Evolutionary conservation across 495 filamentous ascomycete genomes (phyloP), one percentile per base, ranked within the genome.

Genomic region (Aspergillus bridgeri): DNA sequence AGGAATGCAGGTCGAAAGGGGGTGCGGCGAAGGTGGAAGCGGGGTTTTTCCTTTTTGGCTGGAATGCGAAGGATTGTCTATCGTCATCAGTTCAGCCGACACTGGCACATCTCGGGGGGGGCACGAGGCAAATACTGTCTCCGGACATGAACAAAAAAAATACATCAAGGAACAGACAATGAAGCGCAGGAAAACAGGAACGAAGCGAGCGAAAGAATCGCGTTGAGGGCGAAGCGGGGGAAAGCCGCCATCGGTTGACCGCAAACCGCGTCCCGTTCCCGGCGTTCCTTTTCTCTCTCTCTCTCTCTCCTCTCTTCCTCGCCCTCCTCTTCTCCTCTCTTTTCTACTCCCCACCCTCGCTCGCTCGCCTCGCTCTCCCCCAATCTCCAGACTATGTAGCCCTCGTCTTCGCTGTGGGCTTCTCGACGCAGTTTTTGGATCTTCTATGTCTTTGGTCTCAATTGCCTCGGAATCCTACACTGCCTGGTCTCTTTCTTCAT

Each of bases 301-400:
- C 7, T 38, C 33, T 5, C 29, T 38, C 33, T 13, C 33, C 7
- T 38, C 33, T 5, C 29, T 38, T 13, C 3, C 33, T 38, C 33
- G 33, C 27, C 11, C 27, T 69, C 65, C 60, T 70, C 64, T 62
- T 56, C 38, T 45, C 58, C 53, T 54, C 50, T 42, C 47, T 59
- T 53, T 53, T 56, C 69, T 70, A 48, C 61, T 62, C 56, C 56
- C 49, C 57, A 56, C 59, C 63, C 46, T 44, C 49, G 64, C 65
- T 62, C 64, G 61, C 63, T 64, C 60, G 61, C 62, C 64, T 68
- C 61, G 64, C 61, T 62, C 65, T 63, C 66, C 68, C 60, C 69
- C 70, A 66, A 62, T 60, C 64, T 64, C 62, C 70, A 63, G 71
- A 77, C 75, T 80, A 80, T 75, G 74, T 75, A 77, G 77, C 70